Conservation (phyloP, 2,329 filamentous ascomycete species). For the Sporothrix curviconia region DNA sequence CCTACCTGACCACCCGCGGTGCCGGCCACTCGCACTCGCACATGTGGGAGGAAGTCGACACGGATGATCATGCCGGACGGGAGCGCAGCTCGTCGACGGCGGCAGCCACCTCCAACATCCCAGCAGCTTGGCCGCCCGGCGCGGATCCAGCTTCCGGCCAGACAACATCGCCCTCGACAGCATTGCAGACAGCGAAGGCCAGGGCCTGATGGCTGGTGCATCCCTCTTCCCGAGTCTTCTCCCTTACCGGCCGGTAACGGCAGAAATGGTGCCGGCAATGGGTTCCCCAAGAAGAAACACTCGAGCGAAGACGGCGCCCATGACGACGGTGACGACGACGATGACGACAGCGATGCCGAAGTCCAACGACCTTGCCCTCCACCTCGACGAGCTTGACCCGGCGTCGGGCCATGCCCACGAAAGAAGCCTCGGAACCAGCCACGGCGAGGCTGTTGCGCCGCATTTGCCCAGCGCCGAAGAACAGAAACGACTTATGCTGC, state of each 20-base stretch:
- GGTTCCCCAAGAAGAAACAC: neutral
- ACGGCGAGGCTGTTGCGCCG: constrained; percentile 22
- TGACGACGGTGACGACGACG: constrained; percentile 22
- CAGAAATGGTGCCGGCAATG: neutral
- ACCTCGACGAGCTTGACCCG: constrained; percentile 53
- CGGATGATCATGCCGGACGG: constrained; percentile 25
- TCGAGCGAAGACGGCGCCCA: no score
- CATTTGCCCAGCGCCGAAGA: constrained; percentile 42
- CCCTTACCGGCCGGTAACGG: constrained; percentile 26
- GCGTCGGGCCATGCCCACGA: constrained; percentile 17
- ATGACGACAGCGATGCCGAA: constrained; percentile 38
- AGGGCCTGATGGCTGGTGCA: constrained; percentile 51
- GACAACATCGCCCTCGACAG: constrained; percentile 43
- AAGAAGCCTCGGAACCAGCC: neutral
- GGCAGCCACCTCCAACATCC: constrained; percentile 17
- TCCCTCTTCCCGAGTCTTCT: constrained; percentile 53
- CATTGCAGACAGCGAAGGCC: constrained; percentile 22
- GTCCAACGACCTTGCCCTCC: constrained; percentile 49
- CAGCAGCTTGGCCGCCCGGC: constrained; percentile 31
- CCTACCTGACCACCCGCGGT: constrained; percentile 71
- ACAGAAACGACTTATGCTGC: constrained; percentile 61
- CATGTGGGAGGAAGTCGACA: constrained; percentile 43
- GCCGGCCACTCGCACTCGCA: constrained; percentile 57
- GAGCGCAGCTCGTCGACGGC: neutral
- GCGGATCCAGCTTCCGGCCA: constrained; percentile 36